Percentiles rank a stretch among this genome's conserved stretches.
Conservation (phyloP, 352 stramenopile species). For the Globisporangium ultimum region DNA sequence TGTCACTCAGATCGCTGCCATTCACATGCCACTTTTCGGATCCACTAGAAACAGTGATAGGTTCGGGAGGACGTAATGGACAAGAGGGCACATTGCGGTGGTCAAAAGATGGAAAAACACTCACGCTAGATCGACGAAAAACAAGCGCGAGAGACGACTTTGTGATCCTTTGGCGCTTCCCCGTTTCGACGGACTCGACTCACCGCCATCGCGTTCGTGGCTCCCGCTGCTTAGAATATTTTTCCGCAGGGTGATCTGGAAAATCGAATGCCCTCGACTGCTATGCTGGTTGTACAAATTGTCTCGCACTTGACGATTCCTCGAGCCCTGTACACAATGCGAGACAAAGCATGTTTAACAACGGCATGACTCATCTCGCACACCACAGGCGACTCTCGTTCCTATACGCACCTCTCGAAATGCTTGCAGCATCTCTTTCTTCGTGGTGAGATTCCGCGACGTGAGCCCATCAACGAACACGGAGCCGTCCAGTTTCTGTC, state of each 20-base stretch:
- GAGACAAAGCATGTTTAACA: background rate
- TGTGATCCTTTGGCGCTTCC: constrained; percentile 10
- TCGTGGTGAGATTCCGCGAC: constrained; percentile 38
- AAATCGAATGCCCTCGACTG: constrained; percentile 66
- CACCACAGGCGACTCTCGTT: background rate
- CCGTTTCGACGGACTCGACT: too few relatives aligned
- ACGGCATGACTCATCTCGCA: background rate
- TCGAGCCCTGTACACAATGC: constrained; percentile 32
- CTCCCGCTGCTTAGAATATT: constrained; percentile 15
- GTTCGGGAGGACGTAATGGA: too few relatives aligned
- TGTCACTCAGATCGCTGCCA: constrained; percentile 50
- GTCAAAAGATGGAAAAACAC: background rate
- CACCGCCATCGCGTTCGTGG: too few relatives aligned
- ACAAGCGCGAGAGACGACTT: constrained; percentile 49
- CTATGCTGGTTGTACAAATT: constrained; percentile 76
- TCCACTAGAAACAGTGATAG: constrained; percentile 28
- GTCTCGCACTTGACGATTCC: constrained; percentile 65
- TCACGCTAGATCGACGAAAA: constrained; percentile 78
- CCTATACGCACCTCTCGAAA: constrained; percentile 47
- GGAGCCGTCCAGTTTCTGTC: constrained; percentile 59
- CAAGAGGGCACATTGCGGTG: background rate
- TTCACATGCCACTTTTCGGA: constrained; percentile 69
- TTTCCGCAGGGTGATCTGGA: constrained; percentile 60
- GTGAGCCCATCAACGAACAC: constrained; percentile 74
- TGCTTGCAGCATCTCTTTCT: constrained; percentile 47